Evolutionary conservation across 2,329 filamentous ascomycete genomes (phyloP).

Genomic region (Aureobasidium leucospermi): DNA sequence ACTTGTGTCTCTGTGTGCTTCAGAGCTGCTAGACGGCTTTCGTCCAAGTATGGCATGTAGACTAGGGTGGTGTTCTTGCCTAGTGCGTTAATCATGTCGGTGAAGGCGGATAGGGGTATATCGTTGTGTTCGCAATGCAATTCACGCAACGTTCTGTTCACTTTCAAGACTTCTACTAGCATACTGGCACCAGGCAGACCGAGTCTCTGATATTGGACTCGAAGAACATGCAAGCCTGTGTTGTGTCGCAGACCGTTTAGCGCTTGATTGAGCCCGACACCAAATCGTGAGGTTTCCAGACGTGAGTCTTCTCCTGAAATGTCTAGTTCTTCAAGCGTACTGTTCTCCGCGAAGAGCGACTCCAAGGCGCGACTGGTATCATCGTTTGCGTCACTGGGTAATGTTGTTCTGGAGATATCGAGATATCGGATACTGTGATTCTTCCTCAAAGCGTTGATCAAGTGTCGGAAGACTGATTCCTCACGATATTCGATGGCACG

Average conservation of each 20-base stretch:
- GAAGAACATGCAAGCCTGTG: constrained; percentile 52
- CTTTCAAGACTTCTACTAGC: constrained; percentile 59
- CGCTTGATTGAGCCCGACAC: constrained; percentile 60
- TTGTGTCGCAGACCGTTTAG: constrained; percentile 59
- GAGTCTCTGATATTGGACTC: constrained; percentile 61
- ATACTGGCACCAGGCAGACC: constrained; percentile 63
- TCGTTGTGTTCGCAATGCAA: constrained; percentile 66
- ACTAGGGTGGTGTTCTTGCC: constrained; percentile 57
- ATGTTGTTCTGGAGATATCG: constrained; percentile 62
- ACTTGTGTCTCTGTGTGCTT: constrained; percentile 52
- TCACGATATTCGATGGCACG: constrained; percentile 62
- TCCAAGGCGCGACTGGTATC: constrained; percentile 60
- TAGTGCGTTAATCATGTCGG: constrained; percentile 61
- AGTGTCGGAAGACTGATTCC: constrained; percentile 55
- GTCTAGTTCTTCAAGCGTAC: constrained; percentile 58
- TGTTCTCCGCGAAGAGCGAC: constrained; percentile 59
- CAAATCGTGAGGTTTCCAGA: constrained; percentile 62
- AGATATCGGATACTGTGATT: constrained; percentile 58
- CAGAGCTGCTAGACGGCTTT: constrained; percentile 54
- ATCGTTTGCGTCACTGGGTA: constrained; percentile 60
- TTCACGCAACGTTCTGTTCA: constrained; percentile 55
- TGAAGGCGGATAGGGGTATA: constrained; percentile 63
- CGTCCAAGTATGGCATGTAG: constrained; percentile 55
- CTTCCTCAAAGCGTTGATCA: constrained; percentile 53
- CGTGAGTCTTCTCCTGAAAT: constrained; percentile 66